phyloP scores from a whole-genome alignment of 2,329 filamentous ascomycete species.

The Ophiognomonia clavigignenti-juglandacearum region DNA sequence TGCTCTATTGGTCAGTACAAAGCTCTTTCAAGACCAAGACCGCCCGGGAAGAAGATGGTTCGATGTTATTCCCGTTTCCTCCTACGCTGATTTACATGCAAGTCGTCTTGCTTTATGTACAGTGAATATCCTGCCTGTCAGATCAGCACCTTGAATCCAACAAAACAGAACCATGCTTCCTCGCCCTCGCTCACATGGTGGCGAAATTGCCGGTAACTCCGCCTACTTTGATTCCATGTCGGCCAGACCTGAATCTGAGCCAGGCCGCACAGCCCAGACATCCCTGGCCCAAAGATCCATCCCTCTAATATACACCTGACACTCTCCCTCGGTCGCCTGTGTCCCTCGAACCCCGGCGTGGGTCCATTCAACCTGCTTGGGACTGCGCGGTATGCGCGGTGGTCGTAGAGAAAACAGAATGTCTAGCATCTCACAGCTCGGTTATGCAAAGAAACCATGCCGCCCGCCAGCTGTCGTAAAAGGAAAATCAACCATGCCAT shows the following conservation, averaged over 20 bases:
- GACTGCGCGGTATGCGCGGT: background rate
- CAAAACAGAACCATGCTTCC: background rate
- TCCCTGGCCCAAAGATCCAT: too few species aligned
- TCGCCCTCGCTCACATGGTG: background rate
- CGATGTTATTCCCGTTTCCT: background rate
- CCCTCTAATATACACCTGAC: constrained; percentile 7
- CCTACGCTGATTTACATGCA: background rate
- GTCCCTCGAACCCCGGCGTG: background rate
- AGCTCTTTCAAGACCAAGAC: background rate
- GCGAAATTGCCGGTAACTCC: background rate
- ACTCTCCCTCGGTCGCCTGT: background rate
- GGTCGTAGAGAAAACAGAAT: constrained; percentile 3
- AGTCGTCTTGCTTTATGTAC: background rate
- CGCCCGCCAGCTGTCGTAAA: constrained; percentile 1
- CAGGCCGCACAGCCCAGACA: background rate
- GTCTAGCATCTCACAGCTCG: constrained; percentile 12
- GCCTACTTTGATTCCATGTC: background rate
- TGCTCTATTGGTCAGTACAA: background rate
- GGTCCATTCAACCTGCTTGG: constrained; percentile 3
- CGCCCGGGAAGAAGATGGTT: background rate
- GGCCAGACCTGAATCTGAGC: background rate
- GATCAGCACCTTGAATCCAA: background rate
- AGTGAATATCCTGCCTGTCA: background rate
- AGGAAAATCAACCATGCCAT: constrained; percentile 10
- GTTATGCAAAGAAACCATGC: constrained; percentile 10